A percentile compares a stretch with the other conserved stretches of the same genome.
These are phyloP conservation scores for Oryza coarctata DNA, from an alignment of 176 grass and related monocot genomes.

Conservation along the genomic window DNA sequence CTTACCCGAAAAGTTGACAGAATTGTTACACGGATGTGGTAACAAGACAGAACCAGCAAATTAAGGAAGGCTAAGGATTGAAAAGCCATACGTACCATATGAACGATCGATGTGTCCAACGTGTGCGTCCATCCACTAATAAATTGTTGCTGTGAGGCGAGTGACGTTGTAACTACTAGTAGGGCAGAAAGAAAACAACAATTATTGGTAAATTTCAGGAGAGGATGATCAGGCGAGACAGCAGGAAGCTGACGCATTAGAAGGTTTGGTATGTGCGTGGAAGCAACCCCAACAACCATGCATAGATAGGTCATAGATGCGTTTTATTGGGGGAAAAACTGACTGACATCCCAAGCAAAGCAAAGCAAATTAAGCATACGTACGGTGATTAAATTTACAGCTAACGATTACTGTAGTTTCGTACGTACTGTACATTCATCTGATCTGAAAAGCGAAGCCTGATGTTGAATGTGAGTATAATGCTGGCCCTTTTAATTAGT, in stretches of 20 bases:
- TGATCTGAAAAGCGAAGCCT: background rate
- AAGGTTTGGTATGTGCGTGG: background rate
- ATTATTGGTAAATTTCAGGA: background rate
- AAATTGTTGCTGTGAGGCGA: background rate
- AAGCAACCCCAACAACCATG: background rate
- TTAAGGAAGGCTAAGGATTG: background rate
- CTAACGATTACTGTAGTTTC: background rate
- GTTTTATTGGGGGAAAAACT: background rate
- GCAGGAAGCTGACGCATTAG: background rate
- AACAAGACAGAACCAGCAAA: background rate
- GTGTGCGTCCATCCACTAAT: background rate
- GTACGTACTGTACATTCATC: background rate
- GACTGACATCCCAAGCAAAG: background rate
- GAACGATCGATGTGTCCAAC: background rate
- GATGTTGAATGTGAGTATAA: background rate
- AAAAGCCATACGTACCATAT: background rate
- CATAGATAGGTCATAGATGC: background rate
- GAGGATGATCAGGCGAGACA: background rate
- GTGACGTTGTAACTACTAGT: background rate
- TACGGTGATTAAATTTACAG: background rate
- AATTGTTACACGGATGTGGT: background rate
- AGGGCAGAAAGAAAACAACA: background rate
- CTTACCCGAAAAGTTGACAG: background rate
- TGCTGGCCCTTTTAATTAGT: too few species aligned
- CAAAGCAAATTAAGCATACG: background rate